A percentile compares a stretch with the other conserved stretches of the same genome.
These are phyloP conservation scores for Nannochloropsis salina DNA, from an alignment of 108 stramenopile genomes.

Conservation along the genomic window DNA sequence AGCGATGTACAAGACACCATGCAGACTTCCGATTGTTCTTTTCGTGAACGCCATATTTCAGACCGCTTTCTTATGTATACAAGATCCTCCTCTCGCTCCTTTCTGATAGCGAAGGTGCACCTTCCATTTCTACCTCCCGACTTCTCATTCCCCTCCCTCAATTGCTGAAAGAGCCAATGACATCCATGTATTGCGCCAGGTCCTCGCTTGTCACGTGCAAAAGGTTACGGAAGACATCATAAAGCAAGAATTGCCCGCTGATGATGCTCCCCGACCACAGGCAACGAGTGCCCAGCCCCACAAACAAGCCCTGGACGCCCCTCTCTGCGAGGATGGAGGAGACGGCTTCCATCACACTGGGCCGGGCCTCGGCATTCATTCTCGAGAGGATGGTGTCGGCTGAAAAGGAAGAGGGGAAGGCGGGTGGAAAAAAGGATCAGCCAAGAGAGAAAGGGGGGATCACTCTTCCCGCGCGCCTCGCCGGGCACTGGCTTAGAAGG, in stretches of 20 bases:
- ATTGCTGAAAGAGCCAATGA: slow-evolving; percentile 24
- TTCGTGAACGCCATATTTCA: too few relatives aligned
- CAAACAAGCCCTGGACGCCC: slow-evolving; percentile 62
- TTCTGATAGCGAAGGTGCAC: background rate
- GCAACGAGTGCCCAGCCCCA: slow-evolving; percentile 77
- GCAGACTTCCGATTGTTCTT: too few relatives aligned
- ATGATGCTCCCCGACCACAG: slow-evolving; percentile 70
- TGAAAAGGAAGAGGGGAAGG: slow-evolving; percentile 67
- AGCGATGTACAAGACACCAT: too few relatives aligned
- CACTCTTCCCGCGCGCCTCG: too few relatives aligned
- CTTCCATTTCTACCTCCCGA: background rate
- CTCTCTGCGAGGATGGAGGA: slow-evolving; percentile 26
- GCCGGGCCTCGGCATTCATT: slow-evolving; percentile 38
- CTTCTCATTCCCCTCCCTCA: background rate
- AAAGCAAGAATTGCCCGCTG: slow-evolving; percentile 80
- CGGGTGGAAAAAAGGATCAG: background rate
- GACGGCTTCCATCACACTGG: slow-evolving; percentile 21
- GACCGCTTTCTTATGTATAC: background rate
- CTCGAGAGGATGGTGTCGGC: slow-evolving; percentile 64
- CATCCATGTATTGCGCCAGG: slow-evolving; percentile 58
- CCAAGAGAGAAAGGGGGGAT: background rate
- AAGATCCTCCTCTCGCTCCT: background rate
- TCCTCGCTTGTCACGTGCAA: slow-evolving; percentile 73
- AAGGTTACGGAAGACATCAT: slow-evolving; percentile 73
- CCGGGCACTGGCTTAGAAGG: background rate